Base-by-base conservation (phyloP, 1,139 yeast genomes). In the Debaryomyces sp. region DNA sequence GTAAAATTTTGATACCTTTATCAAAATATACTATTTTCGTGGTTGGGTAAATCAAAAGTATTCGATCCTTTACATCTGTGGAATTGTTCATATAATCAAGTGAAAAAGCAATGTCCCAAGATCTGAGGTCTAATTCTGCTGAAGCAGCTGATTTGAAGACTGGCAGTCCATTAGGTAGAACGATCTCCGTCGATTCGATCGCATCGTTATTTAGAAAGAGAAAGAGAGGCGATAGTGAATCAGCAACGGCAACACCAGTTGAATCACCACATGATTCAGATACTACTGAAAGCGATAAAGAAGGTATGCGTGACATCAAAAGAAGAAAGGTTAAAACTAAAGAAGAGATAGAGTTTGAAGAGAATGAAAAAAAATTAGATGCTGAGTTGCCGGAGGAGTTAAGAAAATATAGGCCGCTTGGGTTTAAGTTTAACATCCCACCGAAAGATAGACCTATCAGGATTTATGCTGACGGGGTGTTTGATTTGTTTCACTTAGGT, bases 391-490 rank as follows among this genome's bases (percentile, higher is more conserved):
- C 91, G 1, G 83, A 75, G 46, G 83, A 85, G 50, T 77, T 79
- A 53, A 70, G 89, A 46, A 86, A 82, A 63, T 87, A 75, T 63
- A 78, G 95, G 59, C 96, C 96, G 8, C 64, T 63, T 24, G 96
- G 96, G 0, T 85, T 64, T 65, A 70, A 71, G 56, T 83, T 94
- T 68, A 90, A 89, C 58, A 58, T 85, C 24, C 99, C 99, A 3
- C 96, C 97, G 1, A 73, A 69, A 12, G 96, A 87, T 63, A 78
- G 97, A 51, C 94, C 97, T 1, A 84, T 94, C 34, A 80, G 99
- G 53, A 81, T 94, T 22, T 94, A 94, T 64, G 99, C 99, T 5
- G 99, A 94, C 68, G 99, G 99, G 43, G 97, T 94, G 21, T 94
- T 94, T 73, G 99, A 94, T 70, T 75, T 94, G 56, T 94, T 94